Base-by-base conservation (phyloP, 495 filamentous ascomycete species). In the Aspergillus cristatus region DNA sequence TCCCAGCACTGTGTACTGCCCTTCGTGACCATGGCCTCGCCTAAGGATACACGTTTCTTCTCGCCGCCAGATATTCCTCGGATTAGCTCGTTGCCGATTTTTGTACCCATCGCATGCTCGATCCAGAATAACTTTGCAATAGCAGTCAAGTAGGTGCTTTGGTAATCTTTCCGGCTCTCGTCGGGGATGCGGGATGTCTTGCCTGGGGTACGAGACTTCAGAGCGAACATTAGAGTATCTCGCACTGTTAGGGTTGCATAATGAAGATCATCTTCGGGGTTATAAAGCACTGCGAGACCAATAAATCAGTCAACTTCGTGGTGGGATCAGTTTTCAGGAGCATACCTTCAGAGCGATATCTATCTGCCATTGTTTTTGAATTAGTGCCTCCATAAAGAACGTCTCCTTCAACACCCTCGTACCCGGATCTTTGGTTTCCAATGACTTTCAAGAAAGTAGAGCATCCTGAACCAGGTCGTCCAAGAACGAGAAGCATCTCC, bases 81-180 rank as follows among this genome's bases (percentile, higher is more conserved):
- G 14, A 84, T 67, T 3, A 75, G 64, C 18, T 76, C 74, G 40
- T 83, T 73, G 4, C 82, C 82, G 24, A 87, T 72, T 51, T 74
- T 79, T 0, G 82, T 86, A 18, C 71, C 69, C 38, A 80, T 50
- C 0, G 72, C 76, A 49, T 85, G 79, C 42, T 82, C 76, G 22
- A 83, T 85, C 67, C 82, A 83, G 43, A 94, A 91, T 24, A 88
- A 66, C 44, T 84, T 80, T 26, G 84, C 69, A 28, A 91, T 68
- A 1, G 83, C 78, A 13, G 77, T 62, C 5, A 86, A 67, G 41
- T 86, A 81, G 28, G 80, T 77, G 18, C 68, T 56, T 20, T 76
- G 76, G 45, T 84, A 88, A 32, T 78, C 71, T 31, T 63, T 62
- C 11, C 76, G 63, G 28, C 63, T 69, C 51, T 84, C 77, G 2